Base-by-base conservation (phyloP, 2,329 filamentous ascomycete genomes). In the Aspergillus japonicus region DNA sequence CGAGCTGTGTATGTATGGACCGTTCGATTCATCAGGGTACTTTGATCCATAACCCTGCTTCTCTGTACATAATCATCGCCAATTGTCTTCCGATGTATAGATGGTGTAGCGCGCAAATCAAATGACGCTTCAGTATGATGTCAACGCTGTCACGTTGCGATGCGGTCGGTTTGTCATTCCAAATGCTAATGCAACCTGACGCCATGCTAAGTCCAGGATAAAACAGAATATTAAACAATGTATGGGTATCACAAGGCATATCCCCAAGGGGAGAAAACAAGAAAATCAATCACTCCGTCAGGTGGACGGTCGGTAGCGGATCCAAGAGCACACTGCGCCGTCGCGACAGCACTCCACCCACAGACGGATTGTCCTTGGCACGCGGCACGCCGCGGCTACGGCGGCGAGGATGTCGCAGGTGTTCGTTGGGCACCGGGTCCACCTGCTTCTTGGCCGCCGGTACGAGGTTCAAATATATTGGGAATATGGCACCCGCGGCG, bases 401-500 rank as follows among this genome's bases (percentile, higher is more conserved):
- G 4, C 68, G 69, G 14, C 66, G 68, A 39, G 61, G 68, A 8
- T 68, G 69, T 12, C 73, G 71, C 3, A 75, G 66, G 33, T 73
- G 70, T 60, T 76, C 74, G 31, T 76, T 72, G 5, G 75, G 72
- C 3, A 80, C 71, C 0, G 82, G 82, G 60, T 85, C 83, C 5
- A 84, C 81, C 52, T 86, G 78, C 53, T 73, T 73, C 62, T 79
- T 77, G 23, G 81, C 81, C 2, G 76, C 74, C 0, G 79, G 78
- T 21, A 81, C 71, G 1, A 78, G 42, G 59, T 83, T 84, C 56
- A 86, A 75, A 68, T 83, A 85, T 4, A 87, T 49, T 0, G 85
- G 82, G 64, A 85, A 83, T 5, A 86, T 63, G 5, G 77, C 71
- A 0, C 83, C 84, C 6, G 75, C 79, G 0, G 77, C 77, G 58